These are phyloP conservation scores for Ceratobasidium sp. DNA, from an alignment of 1,284 basidiomycete genomes.

Conservation along the genomic window DNA sequence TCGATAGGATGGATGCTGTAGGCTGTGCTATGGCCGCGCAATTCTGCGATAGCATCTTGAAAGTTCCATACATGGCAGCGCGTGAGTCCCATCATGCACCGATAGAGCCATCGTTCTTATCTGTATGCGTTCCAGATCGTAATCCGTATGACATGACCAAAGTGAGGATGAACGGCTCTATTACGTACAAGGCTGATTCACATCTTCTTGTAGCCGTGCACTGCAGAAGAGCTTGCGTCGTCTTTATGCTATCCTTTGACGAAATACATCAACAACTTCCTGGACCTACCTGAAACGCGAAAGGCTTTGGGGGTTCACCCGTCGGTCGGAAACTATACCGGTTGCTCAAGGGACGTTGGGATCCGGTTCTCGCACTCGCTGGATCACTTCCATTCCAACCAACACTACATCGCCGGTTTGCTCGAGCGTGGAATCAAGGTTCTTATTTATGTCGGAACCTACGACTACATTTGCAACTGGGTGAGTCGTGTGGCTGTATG, in stretches of 20 bases:
- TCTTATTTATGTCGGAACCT: conserved; percentile 73
- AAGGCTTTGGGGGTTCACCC: conserved; percentile 50
- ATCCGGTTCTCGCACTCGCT: conserved; percentile 42
- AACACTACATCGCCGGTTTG: conserved; percentile 53
- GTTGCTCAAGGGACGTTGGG: conserved; percentile 48
- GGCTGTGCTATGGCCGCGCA: conserved; percentile 17
- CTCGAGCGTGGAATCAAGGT: conserved; percentile 68
- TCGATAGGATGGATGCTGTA: conserved; percentile 34
- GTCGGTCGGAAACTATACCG: conserved; percentile 46
- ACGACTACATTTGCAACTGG: conserved; percentile 79
- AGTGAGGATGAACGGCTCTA: background rate
- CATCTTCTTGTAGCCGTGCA: conserved; percentile 8
- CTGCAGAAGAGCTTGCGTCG: conserved; percentile 4
- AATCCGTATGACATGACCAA: conserved; percentile 35
- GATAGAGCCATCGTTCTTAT: background rate
- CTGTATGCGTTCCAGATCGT: background rate
- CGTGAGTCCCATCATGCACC: background rate
- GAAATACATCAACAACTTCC: conserved; percentile 51
- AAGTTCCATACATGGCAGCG: background rate
- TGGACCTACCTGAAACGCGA: conserved; percentile 53
- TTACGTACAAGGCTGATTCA: background rate
- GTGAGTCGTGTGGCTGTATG: conserved; percentile 37
- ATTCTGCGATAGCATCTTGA: conserved; percentile 16
- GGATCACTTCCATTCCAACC: conserved; percentile 27
- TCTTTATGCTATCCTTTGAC: conserved; percentile 53